Conservation (phyloP, 2,329 filamentous ascomycete genomes). For the Nemania sp. region DNA sequence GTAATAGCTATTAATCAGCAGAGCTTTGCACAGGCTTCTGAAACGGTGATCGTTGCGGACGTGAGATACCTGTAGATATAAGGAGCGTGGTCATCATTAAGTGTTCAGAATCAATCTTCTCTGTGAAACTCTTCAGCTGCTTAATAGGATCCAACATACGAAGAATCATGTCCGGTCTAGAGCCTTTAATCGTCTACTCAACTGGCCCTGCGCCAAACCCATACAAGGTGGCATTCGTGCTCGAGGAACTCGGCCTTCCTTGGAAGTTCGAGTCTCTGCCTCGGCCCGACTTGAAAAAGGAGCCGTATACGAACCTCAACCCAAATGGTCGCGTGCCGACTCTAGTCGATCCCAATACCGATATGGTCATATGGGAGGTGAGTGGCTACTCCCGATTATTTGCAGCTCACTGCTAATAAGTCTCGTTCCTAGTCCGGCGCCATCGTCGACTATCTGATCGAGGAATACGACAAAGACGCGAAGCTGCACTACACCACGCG, state of each 20-base stretch:
- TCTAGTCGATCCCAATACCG: conserved; percentile 49
- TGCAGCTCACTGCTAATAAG: not conserved
- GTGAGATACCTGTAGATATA: no score
- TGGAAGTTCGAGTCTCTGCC: conserved; percentile 25
- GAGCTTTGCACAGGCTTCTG: no score
- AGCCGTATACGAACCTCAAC: conserved; percentile 28
- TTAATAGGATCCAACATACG: not conserved
- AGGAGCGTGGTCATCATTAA: no score
- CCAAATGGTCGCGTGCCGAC: conserved; percentile 38
- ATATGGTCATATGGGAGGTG: conserved; percentile 46
- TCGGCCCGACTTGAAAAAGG: conserved; percentile 26
- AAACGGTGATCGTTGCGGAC: no score
- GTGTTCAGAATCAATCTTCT: no score
- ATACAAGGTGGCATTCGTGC: conserved; percentile 23
- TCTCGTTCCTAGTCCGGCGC: conserved; percentile 44
- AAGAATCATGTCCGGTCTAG: not conserved
- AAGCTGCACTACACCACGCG: conserved; percentile 41
- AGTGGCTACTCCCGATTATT: not conserved
- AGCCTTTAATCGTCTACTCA: conserved; percentile 9
- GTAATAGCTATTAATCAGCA: no score
- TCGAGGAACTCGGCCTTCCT: conserved; percentile 28
- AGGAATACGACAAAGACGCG: conserved; percentile 33
- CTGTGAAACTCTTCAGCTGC: not conserved
- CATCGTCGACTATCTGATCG: conserved; percentile 49
- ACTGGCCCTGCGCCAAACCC: conserved; percentile 9